phyloP scores from a whole-genome alignment of 2,329 filamentous ascomycete genomes.

The Alternaria alternata region DNA sequence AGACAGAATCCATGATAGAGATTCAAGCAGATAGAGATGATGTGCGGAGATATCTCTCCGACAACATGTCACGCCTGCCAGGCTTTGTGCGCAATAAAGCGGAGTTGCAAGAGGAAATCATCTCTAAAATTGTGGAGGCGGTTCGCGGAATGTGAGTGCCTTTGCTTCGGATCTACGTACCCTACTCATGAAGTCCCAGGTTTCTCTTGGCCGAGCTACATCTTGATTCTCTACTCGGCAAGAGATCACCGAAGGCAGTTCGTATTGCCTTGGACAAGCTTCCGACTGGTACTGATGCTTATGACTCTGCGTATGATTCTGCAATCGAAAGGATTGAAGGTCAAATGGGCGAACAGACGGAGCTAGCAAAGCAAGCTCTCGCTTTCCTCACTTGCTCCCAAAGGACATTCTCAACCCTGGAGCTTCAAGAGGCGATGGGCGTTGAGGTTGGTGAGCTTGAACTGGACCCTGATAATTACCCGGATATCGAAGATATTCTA shows the following conservation, averaged over 20 bases:
- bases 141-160: no score
- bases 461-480: neutral
- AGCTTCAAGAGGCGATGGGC: neutral
- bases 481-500: accelerated
- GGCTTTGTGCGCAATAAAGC: neutral
- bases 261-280: neutral
- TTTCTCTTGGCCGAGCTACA: neutral
- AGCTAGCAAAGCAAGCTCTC: neutral
- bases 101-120: neutral
- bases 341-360: neutral
- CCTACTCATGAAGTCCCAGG: neutral
- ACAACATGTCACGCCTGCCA: neutral
- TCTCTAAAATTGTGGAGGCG: no score
- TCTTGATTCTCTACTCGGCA: neutral
- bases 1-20: neutral
- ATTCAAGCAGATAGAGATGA: neutral
- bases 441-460: neutral
- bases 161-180: no score
- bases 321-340: neutral
- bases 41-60: neutral
- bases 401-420: neutral
- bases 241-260: neutral
- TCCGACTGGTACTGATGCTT: no score
- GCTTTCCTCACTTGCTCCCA: neutral
- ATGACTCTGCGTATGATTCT: neutral